Conservation (phyloP, 208 protist species). For the Acanthamoeba castellanii region DNA sequence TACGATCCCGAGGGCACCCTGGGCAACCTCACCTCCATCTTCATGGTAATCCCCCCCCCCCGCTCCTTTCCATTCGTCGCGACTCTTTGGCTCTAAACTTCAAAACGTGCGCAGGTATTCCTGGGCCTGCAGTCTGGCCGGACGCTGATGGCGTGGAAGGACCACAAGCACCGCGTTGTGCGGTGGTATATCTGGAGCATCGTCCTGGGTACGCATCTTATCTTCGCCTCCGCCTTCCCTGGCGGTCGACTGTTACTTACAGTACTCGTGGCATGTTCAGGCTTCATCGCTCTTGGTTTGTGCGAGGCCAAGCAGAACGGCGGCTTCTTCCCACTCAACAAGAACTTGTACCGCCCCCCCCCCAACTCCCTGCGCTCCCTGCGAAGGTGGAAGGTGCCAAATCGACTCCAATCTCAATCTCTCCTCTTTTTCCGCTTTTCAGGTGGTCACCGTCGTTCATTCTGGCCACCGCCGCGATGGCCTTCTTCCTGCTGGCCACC, state of each 20-base stretch:
- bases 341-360: slow-evolving; percentile 80
- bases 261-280: too few relatives aligned
- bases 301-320: slow-evolving; percentile 72
- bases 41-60: slow-evolving; percentile 21
- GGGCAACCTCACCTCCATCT: slow-evolving; percentile 81
- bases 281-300: slow-evolving; percentile 49
- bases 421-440: neutral
- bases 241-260: too few relatives aligned
- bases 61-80: neutral
- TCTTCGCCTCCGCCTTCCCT: neutral
- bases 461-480: slow-evolving; percentile 66
- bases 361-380: neutral
- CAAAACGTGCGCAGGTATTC: slow-evolving; percentile 10
- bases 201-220: slow-evolving; percentile 17
- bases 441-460: slow-evolving; percentile 37
- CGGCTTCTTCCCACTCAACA: slow-evolving; percentile 77
- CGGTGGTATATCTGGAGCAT: slow-evolving; percentile 76
- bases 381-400: neutral
- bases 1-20: slow-evolving; percentile 82
- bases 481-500: slow-evolving; percentile 67
- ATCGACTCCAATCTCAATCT: neutral
- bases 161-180: slow-evolving; percentile 26
- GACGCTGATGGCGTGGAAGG: slow-evolving; percentile 70
- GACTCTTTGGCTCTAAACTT: too few relatives aligned
- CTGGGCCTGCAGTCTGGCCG: slow-evolving; percentile 80